Percentiles rank a stretch among this genome's conserved stretches.
Conservation (phyloP, 2,329 filamentous ascomycete species). For the Diplodia intermedia region DNA sequence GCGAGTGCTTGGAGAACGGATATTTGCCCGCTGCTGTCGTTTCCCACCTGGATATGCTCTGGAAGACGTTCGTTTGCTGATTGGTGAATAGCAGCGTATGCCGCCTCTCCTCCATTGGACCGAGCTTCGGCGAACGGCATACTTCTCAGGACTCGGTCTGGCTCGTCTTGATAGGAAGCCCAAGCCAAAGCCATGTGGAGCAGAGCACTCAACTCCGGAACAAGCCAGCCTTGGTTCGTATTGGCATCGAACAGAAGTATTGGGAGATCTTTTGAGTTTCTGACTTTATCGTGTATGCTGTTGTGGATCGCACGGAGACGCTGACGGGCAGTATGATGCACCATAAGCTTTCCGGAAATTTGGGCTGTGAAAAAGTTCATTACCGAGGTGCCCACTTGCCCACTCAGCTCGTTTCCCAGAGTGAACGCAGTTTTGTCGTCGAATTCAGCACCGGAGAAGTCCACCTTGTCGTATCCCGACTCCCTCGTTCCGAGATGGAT, state of each 20-base stretch:
- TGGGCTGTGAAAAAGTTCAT: background rate
- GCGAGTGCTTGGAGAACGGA: background rate
- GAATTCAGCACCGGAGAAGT: background rate
- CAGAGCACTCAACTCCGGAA: background rate
- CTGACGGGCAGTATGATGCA: background rate
- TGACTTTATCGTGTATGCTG: background rate
- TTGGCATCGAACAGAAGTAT: background rate
- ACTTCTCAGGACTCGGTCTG: background rate
- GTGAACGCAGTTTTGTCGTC: background rate
- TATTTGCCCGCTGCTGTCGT: background rate
- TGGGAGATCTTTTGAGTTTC: background rate
- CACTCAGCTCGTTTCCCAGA: background rate
- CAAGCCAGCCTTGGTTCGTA: constrained; percentile 2
- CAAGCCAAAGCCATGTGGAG: constrained; percentile 9
- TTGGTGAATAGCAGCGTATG: background rate
- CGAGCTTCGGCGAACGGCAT: background rate
- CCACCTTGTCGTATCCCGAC: background rate
- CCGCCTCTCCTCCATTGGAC: background rate
- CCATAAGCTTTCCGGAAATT: background rate
- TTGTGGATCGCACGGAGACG: background rate
- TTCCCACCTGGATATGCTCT: background rate
- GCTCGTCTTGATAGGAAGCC: background rate
- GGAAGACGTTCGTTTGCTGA: background rate
- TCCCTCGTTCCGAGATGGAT: constrained; percentile 3
- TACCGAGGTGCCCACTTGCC: background rate